These are phyloP conservation scores for Biscogniauxia mediterranea DNA, from an alignment of 2,329 filamentous ascomycete genomes.

Conservation along the genomic window DNA sequence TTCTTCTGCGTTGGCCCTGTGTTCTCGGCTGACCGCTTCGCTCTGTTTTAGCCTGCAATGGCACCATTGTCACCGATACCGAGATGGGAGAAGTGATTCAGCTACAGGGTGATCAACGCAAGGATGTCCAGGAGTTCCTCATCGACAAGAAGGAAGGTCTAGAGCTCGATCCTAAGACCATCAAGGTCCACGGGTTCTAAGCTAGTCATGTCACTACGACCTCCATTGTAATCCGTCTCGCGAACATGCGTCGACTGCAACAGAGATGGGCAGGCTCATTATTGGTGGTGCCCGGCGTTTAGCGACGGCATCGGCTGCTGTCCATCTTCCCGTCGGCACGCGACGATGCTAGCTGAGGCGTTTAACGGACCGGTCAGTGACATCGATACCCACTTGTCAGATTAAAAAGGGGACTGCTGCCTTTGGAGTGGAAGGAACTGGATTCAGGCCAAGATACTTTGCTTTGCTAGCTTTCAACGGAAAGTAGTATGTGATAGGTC, in stretches of 20 bases:
- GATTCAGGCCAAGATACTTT: conserved; percentile 10
- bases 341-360: conserved; percentile 30
- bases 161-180: conserved; percentile 91
- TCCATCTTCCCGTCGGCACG: conserved; percentile 23
- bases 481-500: conserved; percentile 21
- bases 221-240: conserved; percentile 23
- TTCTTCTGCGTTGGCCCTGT: neutral
- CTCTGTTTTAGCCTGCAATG: conserved; percentile 81
- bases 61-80: conserved; percentile 92
- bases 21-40: conserved; percentile 22
- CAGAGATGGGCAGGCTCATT: conserved; percentile 22
- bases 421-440: conserved; percentile 17
- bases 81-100: conserved; percentile 99
- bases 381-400: conserved; percentile 34
- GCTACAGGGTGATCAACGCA: conserved; percentile 98
- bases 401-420: conserved; percentile 19
- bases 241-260: conserved; percentile 23
- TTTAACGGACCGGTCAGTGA: conserved; percentile 32
- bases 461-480: conserved; percentile 18
- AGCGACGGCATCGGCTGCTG: conserved; percentile 24
- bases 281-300: conserved; percentile 7
- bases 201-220: conserved; percentile 34
- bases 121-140: conserved; percentile 97
- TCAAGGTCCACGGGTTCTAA: conserved; percentile 78
- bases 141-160: conserved; percentile 93